These are phyloP conservation scores for Lupinus albus DNA, from an alignment of 306 rosid genomes.

Conservation along the genomic window DNA sequence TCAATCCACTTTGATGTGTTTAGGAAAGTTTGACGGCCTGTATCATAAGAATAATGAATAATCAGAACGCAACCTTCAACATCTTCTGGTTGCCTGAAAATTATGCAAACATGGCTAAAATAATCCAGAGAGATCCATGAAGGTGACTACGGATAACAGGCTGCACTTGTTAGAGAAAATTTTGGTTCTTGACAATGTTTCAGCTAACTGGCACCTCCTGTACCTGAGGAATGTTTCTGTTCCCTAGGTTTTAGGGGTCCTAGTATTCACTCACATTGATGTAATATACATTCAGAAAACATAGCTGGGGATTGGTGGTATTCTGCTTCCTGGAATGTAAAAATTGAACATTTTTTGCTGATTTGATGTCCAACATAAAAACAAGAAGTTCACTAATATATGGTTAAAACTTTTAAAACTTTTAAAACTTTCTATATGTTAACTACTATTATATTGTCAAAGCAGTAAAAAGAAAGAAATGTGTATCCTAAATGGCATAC, in stretches of 20 bases:
- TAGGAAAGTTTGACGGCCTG: conserved; percentile 67
- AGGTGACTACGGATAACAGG: conserved; percentile 7
- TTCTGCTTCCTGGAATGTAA: not conserved
- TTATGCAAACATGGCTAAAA: conserved; percentile 1
- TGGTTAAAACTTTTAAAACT: not conserved
- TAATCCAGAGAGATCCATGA: conserved; percentile 36
- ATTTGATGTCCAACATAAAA: not conserved
- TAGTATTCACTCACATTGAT: not conserved
- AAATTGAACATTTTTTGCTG: conserved; percentile 11
- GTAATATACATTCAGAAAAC: not conserved
- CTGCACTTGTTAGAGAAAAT: conserved; percentile 1
- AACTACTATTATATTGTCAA: conserved; percentile 7
- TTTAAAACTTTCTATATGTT: not conserved
- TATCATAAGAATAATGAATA: conserved; percentile 25
- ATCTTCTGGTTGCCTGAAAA: conserved; percentile 2
- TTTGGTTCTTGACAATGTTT: not conserved
- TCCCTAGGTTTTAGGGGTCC: not conserved
- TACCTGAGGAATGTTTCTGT: not conserved
- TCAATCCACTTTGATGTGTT: conserved; percentile 78
- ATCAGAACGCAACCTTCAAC: conserved; percentile 33
- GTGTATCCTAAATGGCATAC: conserved; percentile 39
- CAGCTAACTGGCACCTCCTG: conserved; percentile 1
- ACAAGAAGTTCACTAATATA: not conserved
- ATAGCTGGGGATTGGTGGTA: not conserved
- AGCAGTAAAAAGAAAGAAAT: conserved; percentile 22